A percentile compares a stretch with the other conserved stretches of the same genome.
phyloP scores from a whole-genome alignment of 345 rosid genomes.

The Rhizophora mangle region DNA sequence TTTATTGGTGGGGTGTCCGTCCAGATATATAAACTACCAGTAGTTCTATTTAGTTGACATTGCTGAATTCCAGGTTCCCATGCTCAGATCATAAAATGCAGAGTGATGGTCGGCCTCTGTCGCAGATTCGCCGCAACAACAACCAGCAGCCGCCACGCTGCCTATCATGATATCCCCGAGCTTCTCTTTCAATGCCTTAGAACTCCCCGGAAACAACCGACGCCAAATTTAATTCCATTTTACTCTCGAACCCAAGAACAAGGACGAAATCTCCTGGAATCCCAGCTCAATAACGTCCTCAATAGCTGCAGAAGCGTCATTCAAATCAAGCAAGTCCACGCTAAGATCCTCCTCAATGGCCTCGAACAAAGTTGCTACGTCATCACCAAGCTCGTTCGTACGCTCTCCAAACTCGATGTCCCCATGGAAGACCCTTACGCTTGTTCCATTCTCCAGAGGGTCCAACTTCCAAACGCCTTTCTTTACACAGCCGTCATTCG shows the following conservation, averaged over 20 bases:
- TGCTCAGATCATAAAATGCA: no score
- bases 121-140: constrained; percentile 26
- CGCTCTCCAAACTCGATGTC: constrained; percentile 42
- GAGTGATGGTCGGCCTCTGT: constrained; percentile 23
- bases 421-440: constrained; percentile 50
- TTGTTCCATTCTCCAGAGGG: constrained; percentile 49
- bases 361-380: constrained; percentile 57
- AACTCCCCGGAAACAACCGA: background rate
- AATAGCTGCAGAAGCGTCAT: constrained; percentile 37
- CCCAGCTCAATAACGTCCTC: constrained; percentile 47
- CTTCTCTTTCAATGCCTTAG: constrained; percentile 19
- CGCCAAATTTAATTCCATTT: constrained; percentile 11
- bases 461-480: constrained; percentile 58
- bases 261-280: constrained; percentile 28
- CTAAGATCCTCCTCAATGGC: constrained; percentile 39
- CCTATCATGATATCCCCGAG: constrained; percentile 18
- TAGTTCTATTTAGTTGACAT: no score
- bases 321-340: constrained; percentile 60
- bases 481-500: constrained; percentile 73
- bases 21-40: no score
- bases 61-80: no score
- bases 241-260: constrained; percentile 22
- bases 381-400: constrained; percentile 69
- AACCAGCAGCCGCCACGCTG: background rate
- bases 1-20: no score